phyloP scores from a whole-genome alignment of 2,329 filamentous ascomycete genomes.

The Stenocarpella maydis region DNA sequence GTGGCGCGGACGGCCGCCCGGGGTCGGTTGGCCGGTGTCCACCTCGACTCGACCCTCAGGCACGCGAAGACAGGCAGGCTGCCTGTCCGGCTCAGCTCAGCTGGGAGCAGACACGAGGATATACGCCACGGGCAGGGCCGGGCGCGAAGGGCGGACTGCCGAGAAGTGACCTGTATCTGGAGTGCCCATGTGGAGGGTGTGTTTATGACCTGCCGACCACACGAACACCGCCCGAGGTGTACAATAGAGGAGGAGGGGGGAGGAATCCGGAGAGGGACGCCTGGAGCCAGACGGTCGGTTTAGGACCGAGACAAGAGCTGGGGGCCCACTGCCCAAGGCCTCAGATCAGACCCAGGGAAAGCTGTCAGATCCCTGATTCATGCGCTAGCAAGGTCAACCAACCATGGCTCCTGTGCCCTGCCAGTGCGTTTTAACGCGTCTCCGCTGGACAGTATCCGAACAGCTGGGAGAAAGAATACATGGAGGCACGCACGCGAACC shows the following conservation, averaged over 20 bases:
- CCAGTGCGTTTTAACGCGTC: too few species aligned
- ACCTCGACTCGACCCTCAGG: neutral
- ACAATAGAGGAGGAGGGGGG: neutral
- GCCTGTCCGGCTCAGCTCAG: too few species aligned
- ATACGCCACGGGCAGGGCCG: too few species aligned
- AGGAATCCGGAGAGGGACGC: too few species aligned
- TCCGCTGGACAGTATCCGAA: neutral
- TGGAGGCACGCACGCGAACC: neutral
- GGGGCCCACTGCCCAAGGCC: neutral
- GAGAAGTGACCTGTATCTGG: too few species aligned
- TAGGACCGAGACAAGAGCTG: conserved; percentile 4
- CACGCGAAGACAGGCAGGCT: neutral
- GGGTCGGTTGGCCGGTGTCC: neutral
- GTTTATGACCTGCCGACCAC: neutral
- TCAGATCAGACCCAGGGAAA: conserved; percentile 11
- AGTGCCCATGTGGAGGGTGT: too few species aligned
- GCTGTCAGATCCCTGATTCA: neutral
- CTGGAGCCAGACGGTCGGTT: conserved; percentile 18
- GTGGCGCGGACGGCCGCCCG: neutral
- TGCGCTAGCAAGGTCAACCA: conserved; percentile 19
- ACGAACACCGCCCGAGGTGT: neutral
- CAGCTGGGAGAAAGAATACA: neutral
- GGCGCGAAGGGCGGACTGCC: too few species aligned
- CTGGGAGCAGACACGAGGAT: neutral
- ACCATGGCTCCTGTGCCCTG: neutral